phyloP scores from a whole-genome alignment of 129 eudicot species.

The Lactuca sativa region DNA sequence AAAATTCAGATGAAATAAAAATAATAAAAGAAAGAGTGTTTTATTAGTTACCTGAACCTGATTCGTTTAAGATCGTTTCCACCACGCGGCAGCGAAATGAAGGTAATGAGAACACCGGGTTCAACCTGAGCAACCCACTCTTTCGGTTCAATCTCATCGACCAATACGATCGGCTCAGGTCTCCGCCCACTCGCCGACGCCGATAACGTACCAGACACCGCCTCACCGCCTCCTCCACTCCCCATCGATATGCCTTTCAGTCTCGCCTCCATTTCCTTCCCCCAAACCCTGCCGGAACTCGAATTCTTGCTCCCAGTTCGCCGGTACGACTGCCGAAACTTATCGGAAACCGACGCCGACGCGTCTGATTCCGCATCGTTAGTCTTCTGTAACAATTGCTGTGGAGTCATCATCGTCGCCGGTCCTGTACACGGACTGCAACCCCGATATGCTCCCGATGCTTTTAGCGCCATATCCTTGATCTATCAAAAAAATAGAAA shows the following conservation, averaged over 20 bases:
- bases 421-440: slow-evolving; percentile 63
- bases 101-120: slow-evolving; percentile 71
- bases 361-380: slow-evolving; percentile 39
- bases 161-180: slow-evolving; percentile 51
- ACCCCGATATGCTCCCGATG: slow-evolving; percentile 74
- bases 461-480: slow-evolving; percentile 87
- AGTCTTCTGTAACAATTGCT: slow-evolving; percentile 22
- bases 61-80: slow-evolving; percentile 90
- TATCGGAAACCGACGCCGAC: slow-evolving; percentile 47
- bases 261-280: slow-evolving; percentile 76
- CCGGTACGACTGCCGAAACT: slow-evolving; percentile 47
- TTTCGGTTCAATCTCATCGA: slow-evolving; percentile 62
- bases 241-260: slow-evolving; percentile 63
- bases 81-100: slow-evolving; percentile 63
- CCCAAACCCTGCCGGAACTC: slow-evolving; percentile 64
- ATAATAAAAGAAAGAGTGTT: no score
- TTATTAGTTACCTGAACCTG: slow-evolving; percentile 66
- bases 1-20: background rate
- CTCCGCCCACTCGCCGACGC: slow-evolving; percentile 61
- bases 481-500: slow-evolving; percentile 36
- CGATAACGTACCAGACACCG: slow-evolving; percentile 37
- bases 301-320: slow-evolving; percentile 67
- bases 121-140: slow-evolving; percentile 89
- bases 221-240: slow-evolving; percentile 28
- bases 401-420: slow-evolving; percentile 19